These are phyloP conservation scores for Colletotrichum orbiculare DNA, from an alignment of 2,329 filamentous ascomycete species.

Conservation along the genomic window DNA sequence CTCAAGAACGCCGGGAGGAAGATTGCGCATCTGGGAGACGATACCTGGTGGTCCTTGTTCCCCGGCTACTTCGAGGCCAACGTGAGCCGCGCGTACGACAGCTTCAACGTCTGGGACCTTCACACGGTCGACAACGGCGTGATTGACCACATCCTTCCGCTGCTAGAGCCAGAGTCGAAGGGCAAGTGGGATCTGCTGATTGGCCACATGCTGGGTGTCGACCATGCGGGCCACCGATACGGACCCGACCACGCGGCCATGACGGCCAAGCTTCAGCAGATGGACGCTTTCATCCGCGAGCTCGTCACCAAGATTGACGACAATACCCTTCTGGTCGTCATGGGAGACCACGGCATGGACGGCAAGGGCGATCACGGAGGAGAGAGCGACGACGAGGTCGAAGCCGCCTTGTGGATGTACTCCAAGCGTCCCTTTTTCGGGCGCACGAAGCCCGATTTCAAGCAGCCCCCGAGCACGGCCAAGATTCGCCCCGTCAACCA, in stretches of 20 bases:
- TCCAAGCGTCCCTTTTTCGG: conserved; percentile 89
- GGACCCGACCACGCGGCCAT: conserved; percentile 94
- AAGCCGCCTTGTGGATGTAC: conserved; percentile 98
- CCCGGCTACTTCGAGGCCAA: conserved; percentile 92
- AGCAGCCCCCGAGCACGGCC: conserved; percentile 73
- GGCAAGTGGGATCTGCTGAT: conserved; percentile 93
- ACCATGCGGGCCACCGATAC: conserved; percentile 96
- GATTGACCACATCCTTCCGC: conserved; percentile 87
- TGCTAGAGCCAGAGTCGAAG: conserved; percentile 73
- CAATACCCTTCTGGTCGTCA: conserved; percentile 88
- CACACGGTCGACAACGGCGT: conserved; percentile 98
- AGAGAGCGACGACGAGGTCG: conserved; percentile 94
- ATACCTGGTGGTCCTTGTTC: conserved; percentile 95
- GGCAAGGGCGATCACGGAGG: conserved; percentile 97
- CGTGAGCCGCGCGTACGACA: conserved; percentile 90
- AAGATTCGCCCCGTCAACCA: conserved; percentile 83
- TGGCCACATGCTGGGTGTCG: conserved; percentile 93
- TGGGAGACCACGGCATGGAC: conserved; percentile 99
- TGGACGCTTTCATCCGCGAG: conserved; percentile 82
- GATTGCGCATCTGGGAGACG: conserved; percentile 94
- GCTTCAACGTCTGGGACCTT: conserved; percentile 97
- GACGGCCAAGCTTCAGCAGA: conserved; percentile 89
- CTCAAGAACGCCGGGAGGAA: conserved; percentile 73
- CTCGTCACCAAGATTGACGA: conserved; percentile 82
- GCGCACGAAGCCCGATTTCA: conserved; percentile 70